Conservation (phyloP, 257 asterid genomes). For the Ajuga chamaepitys region DNA sequence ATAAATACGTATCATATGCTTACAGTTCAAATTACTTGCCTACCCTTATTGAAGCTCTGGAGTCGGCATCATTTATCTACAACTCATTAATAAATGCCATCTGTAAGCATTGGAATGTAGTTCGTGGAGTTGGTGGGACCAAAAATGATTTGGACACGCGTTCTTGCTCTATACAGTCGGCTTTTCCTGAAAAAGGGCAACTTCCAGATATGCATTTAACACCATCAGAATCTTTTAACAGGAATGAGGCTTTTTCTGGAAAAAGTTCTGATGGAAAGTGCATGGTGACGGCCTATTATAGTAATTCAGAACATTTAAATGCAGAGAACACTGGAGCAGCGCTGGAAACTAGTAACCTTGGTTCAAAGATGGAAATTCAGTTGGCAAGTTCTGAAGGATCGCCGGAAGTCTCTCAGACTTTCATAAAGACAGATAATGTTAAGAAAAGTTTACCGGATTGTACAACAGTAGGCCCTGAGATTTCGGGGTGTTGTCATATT, state of each 20-base stretch:
- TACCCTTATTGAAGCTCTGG: constrained; percentile 50
- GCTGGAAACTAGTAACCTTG: constrained; percentile 30
- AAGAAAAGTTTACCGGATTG: constrained; percentile 21
- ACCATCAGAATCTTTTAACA: constrained; percentile 21
- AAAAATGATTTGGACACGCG: constrained; percentile 32
- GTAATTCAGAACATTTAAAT: constrained; percentile 34
- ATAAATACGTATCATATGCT: constrained; percentile 39
- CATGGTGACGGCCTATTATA: constrained; percentile 21
- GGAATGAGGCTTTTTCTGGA: constrained; percentile 25
- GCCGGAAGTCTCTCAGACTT: constrained; percentile 55
- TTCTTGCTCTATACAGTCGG: constrained; percentile 26
- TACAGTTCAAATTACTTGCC: constrained; percentile 61
- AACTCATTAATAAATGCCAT: constrained; percentile 39
- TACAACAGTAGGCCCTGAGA: constrained; percentile 27
- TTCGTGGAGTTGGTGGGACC: constrained; percentile 37
- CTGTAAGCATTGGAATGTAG: constrained; percentile 48
- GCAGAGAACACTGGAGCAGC: constrained; percentile 20
- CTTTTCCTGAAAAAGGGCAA: constrained; percentile 22
- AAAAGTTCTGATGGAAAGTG: constrained; percentile 27
- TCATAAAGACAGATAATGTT: constrained; percentile 22
- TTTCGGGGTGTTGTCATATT: constrained; percentile 27
- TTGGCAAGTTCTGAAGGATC: constrained; percentile 74
- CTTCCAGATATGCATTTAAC: constrained; percentile 16
- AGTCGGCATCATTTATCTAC: constrained; percentile 39
- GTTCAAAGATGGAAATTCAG: constrained; percentile 35